Conservation (phyloP, 768 basidiomycete genomes). For the Inosperma sp. region DNA sequence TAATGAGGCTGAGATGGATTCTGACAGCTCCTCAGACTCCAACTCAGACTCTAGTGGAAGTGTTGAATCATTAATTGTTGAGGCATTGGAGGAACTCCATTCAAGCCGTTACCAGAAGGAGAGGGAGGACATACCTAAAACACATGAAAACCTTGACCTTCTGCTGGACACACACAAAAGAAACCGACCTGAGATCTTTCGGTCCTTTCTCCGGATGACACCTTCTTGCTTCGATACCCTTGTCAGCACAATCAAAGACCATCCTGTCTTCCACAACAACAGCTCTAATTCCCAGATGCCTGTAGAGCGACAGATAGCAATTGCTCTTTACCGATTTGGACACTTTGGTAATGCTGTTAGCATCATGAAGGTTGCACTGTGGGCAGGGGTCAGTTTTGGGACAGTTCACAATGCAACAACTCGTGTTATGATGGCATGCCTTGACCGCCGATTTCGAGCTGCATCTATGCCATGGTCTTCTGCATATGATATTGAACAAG, state of each 20-base stretch:
- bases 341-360: slow-evolving; percentile 24
- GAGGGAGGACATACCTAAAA: too few relatives aligned
- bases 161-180: slow-evolving; percentile 1
- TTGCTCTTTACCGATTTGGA: slow-evolving; percentile 8
- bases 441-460: slow-evolving; percentile 17
- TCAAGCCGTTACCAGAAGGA: too few relatives aligned
- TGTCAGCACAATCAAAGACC: neutral
- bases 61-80: too few relatives aligned
- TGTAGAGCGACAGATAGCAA: slow-evolving; percentile 1
- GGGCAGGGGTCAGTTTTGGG: slow-evolving; percentile 34
- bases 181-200: slow-evolving; percentile 4
- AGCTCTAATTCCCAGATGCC: slow-evolving; percentile 8
- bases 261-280: slow-evolving; percentile 8
- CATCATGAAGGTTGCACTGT: slow-evolving; percentile 29
- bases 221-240: slow-evolving; percentile 8
- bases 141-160: slow-evolving; percentile 1
- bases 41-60: too few relatives aligned
- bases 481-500: slow-evolving; percentile 29
- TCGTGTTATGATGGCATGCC: slow-evolving; percentile 27
- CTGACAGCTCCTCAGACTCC: too few relatives aligned
- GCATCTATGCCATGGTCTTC: slow-evolving; percentile 28
- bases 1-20: too few relatives aligned
- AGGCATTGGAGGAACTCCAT: too few relatives aligned
- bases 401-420: slow-evolving; percentile 24
- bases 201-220: slow-evolving; percentile 2